Base-by-base conservation (phyloP, 345 rosid species). In the Arabidopsis thaliana region DNA sequence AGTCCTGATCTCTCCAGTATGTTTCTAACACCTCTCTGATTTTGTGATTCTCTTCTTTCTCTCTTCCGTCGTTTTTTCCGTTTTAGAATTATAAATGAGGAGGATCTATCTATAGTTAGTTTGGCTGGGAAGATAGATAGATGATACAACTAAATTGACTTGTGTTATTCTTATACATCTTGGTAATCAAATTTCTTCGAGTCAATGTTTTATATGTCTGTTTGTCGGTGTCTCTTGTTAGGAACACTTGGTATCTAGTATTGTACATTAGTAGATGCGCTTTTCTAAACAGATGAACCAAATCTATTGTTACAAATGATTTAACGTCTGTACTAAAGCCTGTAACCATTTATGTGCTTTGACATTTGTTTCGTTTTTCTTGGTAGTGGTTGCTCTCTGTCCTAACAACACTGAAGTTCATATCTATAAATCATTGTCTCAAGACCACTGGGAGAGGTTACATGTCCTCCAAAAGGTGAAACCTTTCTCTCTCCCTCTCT, bases 371-470 rank as follows among this genome's bases (percentile, higher is more conserved):
- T 74, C 46, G 12, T 61, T 53, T 67, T 64, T 34, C 62, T 40
- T 16, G 82, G 46, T 78, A 92, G 99, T 89, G 99, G 86, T 95
- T 81, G 97, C 98, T 9, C 77, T 95, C 57, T 95, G 96, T 81
- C 98, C 97, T 10, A 95, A 92, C 71, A 92, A 86, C 61, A 89
- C 78, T 59, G 97, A 92, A 86, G 99, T 95, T 80, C 99, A 95
- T 82, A 90, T 95, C 65, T 95, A 88, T 83, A 85, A 75, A 88
- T 78, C 82, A 73, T 74, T 80, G 71, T 76, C 85, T 10, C 84
- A 82, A 76, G 94, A 89, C 71, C 86, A 89, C 57, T 95, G 99
- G 98, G 90, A 92, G 85, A 91, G 81, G 83, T 78, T 86, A 22
- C 93, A 95, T 84, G 86, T 93, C 73, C 96, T 95, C 55, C 89